Evolutionary conservation across 2,329 filamentous ascomycete genomes (phyloP).

Genomic region (Teratosphaeria nubilosa): DNA sequence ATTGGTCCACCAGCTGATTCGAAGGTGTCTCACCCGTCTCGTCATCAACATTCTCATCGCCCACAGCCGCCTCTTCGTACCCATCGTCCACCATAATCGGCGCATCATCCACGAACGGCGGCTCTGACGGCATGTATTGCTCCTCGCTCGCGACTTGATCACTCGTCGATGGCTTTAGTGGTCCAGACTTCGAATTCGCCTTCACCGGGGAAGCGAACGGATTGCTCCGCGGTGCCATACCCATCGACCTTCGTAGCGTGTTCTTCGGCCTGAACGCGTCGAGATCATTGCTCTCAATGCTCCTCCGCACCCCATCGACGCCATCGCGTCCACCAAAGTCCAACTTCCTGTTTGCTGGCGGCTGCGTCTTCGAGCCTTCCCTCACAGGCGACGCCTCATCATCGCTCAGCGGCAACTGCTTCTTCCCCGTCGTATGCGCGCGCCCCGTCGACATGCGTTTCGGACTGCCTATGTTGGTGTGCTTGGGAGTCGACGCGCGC

Average conservation of each 20-base stretch:
- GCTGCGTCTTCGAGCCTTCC: constrained; percentile 12
- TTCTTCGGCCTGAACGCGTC: constrained; percentile 25
- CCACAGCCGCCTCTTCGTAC: constrained; percentile 1
- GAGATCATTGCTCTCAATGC: constrained; percentile 15
- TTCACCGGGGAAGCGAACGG: constrained; percentile 12
- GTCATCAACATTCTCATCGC: not conserved
- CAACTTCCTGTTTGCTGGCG: constrained; percentile 22
- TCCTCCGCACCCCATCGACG: constrained; percentile 12
- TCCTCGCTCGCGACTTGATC: constrained; percentile 3
- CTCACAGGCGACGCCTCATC: not conserved
- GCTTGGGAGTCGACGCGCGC: constrained; percentile 51
- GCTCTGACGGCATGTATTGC: not conserved
- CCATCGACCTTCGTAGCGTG: constrained; percentile 17
- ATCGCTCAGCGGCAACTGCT: not conserved
- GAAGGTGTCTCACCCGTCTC: not conserved
- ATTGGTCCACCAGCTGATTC: not conserved
- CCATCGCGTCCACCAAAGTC: constrained; percentile 21
- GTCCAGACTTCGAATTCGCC: not conserved
- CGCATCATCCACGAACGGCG: constrained; percentile 3
- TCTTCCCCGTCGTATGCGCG: constrained; percentile 22
- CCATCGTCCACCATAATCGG: constrained; percentile 3
- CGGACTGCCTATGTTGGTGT: constrained; percentile 52
- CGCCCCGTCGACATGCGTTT: constrained; percentile 50
- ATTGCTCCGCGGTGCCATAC: constrained; percentile 6
- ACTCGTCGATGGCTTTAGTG: not conserved